Evolutionary conservation across 2,329 filamentous ascomycete species (phyloP).

Genomic region (Trichoderma sp.): DNA sequence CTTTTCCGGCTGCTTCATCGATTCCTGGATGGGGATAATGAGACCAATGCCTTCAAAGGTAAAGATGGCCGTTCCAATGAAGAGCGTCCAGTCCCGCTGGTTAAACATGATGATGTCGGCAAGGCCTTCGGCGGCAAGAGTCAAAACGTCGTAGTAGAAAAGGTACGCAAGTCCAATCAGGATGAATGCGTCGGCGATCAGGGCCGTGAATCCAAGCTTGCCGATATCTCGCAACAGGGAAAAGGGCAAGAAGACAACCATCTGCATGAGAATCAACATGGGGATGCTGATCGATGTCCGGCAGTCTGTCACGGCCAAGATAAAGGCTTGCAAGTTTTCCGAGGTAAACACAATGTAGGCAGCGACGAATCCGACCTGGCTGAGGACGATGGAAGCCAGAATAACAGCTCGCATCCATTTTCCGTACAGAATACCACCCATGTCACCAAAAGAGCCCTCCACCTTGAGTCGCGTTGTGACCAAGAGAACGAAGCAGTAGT

Average conservation of each 20-base stretch:
- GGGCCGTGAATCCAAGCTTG: conserved; percentile 91
- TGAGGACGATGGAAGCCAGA: conserved; percentile 87
- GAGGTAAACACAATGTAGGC: conserved; percentile 97
- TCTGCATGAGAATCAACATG: conserved; percentile 88
- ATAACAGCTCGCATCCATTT: conserved; percentile 87
- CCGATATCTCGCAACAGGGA: conserved; percentile 94
- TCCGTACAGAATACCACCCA: conserved; percentile 88
- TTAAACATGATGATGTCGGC: conserved; percentile 92
- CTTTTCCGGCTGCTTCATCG: conserved; percentile 86
- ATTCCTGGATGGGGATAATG: conserved; percentile 97
- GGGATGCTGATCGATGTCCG: conserved; percentile 81
- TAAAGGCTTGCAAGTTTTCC: conserved; percentile 92
- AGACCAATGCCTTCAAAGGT: conserved; percentile 97
- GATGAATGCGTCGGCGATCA: conserved; percentile 93
- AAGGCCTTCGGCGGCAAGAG: conserved; percentile 71
- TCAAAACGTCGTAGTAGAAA: conserved; percentile 91
- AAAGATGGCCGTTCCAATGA: conserved; percentile 98
- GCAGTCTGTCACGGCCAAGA: conserved; percentile 87
- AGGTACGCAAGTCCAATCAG: conserved; percentile 87
- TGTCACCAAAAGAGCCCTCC: conserved; percentile 95
- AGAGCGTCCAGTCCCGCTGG: conserved; percentile 86
- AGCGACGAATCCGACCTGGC: conserved; percentile 90
- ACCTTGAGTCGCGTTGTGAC: conserved; percentile 82
- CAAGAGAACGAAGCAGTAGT: conserved; percentile 95
- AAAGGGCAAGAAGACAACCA: conserved; percentile 91